phyloP scores from a whole-genome alignment of 495 filamentous ascomycete species.

The Hypomontagnella submonticulosa region DNA sequence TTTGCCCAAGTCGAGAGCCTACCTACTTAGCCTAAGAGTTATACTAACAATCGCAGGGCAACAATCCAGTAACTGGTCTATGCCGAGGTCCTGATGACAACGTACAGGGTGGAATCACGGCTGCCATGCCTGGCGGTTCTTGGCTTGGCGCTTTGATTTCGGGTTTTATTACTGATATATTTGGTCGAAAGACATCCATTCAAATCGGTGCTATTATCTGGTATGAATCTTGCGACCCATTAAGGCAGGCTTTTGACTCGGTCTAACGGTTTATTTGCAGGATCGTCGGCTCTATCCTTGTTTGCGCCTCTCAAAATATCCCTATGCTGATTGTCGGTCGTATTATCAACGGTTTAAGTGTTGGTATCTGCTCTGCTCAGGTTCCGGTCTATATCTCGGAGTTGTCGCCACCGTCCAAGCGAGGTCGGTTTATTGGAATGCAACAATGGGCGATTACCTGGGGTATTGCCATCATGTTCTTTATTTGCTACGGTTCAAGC shows the following conservation, averaged over 20 bases:
- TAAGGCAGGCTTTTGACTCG: background rate
- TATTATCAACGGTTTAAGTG: slow-evolving; percentile 78
- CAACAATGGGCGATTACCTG: slow-evolving; percentile 85
- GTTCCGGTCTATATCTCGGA: slow-evolving; percentile 85
- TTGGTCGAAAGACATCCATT: slow-evolving; percentile 75
- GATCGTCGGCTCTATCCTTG: slow-evolving; percentile 71
- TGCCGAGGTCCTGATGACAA: slow-evolving; percentile 62
- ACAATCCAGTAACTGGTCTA: slow-evolving; percentile 45
- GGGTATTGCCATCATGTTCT: slow-evolving; percentile 87
- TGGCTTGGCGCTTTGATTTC: slow-evolving; percentile 77
- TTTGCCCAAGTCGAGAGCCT: slow-evolving; percentile 13
- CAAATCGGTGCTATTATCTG: slow-evolving; percentile 71
- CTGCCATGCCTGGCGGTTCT: slow-evolving; percentile 79
- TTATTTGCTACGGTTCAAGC: slow-evolving; percentile 79
- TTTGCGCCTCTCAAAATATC: slow-evolving; percentile 78
- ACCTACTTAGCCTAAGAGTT: slow-evolving; percentile 12
- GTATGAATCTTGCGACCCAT: slow-evolving; percentile 50
- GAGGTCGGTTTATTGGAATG: slow-evolving; percentile 75
- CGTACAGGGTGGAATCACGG: slow-evolving; percentile 70
- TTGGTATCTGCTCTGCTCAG: slow-evolving; percentile 82
- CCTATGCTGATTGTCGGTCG: slow-evolving; percentile 79
- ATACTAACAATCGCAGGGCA: slow-evolving; percentile 40
- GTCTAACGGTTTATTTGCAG: slow-evolving; percentile 36
- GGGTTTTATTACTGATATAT: slow-evolving; percentile 71
- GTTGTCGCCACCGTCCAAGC: slow-evolving; percentile 72